phyloP scores from a whole-genome alignment of 1,284 basidiomycete genomes.

The Leccinum variabile region DNA sequence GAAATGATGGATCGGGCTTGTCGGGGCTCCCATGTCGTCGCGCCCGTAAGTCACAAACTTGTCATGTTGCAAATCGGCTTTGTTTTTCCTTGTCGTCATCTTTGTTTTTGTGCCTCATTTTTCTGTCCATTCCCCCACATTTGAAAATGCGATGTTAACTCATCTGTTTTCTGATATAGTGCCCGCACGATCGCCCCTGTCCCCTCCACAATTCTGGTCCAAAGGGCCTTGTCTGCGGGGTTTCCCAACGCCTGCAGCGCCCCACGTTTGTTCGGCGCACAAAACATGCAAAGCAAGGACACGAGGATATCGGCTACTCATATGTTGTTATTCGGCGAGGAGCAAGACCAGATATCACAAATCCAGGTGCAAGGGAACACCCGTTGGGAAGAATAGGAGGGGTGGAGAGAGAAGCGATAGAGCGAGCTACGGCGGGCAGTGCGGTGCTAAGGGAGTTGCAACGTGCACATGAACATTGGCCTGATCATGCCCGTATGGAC shows the following conservation, averaged over 20 bases:
- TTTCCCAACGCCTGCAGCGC: slow-evolving; percentile 84
- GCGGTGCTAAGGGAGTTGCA: slow-evolving; percentile 27
- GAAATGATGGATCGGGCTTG: slow-evolving; percentile 38
- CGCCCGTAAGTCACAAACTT: slow-evolving; percentile 58
- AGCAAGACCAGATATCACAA: slow-evolving; percentile 50
- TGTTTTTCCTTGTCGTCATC: not conserved
- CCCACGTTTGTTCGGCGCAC: slow-evolving; percentile 85
- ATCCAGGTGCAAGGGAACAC: slow-evolving; percentile 26
- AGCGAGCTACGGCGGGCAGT: slow-evolving; percentile 27
- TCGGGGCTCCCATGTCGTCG: slow-evolving; percentile 75
- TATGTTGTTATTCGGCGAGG: slow-evolving; percentile 91
- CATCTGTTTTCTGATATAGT: slow-evolving; percentile 45
- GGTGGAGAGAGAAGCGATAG: slow-evolving; percentile 46
- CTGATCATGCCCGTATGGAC: slow-evolving; percentile 21
- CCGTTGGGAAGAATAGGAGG: slow-evolving; percentile 65
- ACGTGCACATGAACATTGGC: slow-evolving; percentile 19
- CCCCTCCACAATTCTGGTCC: slow-evolving; percentile 63
- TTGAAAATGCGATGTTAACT: slow-evolving; percentile 14
- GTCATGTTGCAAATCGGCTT: slow-evolving; percentile 9
- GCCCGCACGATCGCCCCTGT: slow-evolving; percentile 89
- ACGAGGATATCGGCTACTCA: slow-evolving; percentile 86
- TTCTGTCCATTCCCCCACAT: slow-evolving; percentile 16
- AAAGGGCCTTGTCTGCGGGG: slow-evolving; percentile 67
- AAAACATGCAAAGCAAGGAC: slow-evolving; percentile 80
- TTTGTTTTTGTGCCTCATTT: slow-evolving; percentile 11